Base-by-base conservation (phyloP, 2,329 filamentous ascomycete genomes). In the Fusarium falciforme region DNA sequence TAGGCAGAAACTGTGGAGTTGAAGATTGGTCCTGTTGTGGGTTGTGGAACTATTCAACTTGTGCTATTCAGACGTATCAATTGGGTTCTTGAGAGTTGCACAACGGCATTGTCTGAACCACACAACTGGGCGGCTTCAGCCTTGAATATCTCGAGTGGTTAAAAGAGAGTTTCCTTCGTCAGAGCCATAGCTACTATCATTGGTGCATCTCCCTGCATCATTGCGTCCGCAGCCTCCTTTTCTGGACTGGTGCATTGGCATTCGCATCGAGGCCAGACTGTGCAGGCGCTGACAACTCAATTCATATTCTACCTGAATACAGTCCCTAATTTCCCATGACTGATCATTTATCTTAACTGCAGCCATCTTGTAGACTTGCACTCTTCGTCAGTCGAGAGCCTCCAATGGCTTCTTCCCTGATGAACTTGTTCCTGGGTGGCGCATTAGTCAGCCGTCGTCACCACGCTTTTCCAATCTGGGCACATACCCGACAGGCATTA, bases 401-500 rank as follows among this genome's bases (percentile, higher is more conserved):
- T 49, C 16, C 25, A 29, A 27, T 52, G 47, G 25, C 25, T 52
- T 8, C 52, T 22, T 20, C 20, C 14, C 22, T 2, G 9, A 25
- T 22, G 52, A 55, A 33, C 52, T 40, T 29, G 70, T 70, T 64
- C 59, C 59, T 71, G 42, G 36, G 4, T 31, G 27, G 49, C 52
- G 61, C 49, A 71, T 61, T 66, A 66, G 61, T 74, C 60, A 68
- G 54, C 29, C n/a, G 3, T 33, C 22, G 29, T 7, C 25, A 14
- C 20, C 2, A 35, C 69, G 63, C 73, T 73, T 71, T 61, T 36
- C 72, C 67, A 22, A 33, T 63, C 49, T 49, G 25, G 60, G 66
- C 31, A 47, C 27, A 20, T 25, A 40, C 58, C 29, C 55, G 29
- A 54, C 17, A 20, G 54, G 66, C 77, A 78, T 78, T 79, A 79